These are phyloP conservation scores for Acanthamoeba triangularis DNA, from an alignment of 208 protist genomes.

Conservation along the genomic window DNA sequence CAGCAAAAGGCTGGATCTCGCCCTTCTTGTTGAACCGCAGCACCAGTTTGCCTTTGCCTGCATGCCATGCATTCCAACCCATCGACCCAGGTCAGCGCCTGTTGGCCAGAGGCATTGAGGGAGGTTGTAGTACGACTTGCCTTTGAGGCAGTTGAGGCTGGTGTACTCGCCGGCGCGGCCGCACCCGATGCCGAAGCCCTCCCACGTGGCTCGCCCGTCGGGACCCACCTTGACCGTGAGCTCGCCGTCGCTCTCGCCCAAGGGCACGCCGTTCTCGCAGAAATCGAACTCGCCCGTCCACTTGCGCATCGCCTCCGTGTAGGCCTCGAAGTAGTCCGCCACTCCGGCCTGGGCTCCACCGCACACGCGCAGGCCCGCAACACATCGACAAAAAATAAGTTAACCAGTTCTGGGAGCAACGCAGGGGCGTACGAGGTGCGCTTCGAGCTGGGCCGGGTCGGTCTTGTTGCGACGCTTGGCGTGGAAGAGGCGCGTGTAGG, in stretches of 20 bases:
- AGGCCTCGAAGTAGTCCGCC: conserved; percentile 12
- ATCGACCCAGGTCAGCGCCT: too few relatives aligned
- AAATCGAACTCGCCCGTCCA: neutral
- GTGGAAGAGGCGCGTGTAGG: neutral
- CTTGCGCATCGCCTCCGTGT: neutral
- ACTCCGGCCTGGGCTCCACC: too few relatives aligned
- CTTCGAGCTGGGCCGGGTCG: neutral
- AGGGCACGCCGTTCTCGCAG: neutral
- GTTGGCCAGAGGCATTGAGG: neutral
- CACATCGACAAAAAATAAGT: too few relatives aligned
- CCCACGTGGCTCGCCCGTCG: neutral
- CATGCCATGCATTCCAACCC: neutral
- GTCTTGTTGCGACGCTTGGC: neutral
- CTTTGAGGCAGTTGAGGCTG: conserved; percentile 28
- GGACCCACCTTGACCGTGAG: neutral
- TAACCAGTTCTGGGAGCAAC: too few relatives aligned
- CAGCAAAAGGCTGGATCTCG: neutral
- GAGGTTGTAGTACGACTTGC: neutral
- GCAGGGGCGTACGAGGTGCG: neutral
- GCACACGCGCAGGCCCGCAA: too few relatives aligned
- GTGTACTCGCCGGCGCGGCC: conserved; percentile 34
- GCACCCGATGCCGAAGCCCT: conserved; percentile 20
- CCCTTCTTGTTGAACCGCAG: neutral
- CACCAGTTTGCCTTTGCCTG: neutral
- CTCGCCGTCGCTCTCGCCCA: conserved; percentile 11